These are phyloP conservation scores for Mucuna pruriens DNA, from an alignment of 306 rosid genomes.

Conservation along the genomic window DNA sequence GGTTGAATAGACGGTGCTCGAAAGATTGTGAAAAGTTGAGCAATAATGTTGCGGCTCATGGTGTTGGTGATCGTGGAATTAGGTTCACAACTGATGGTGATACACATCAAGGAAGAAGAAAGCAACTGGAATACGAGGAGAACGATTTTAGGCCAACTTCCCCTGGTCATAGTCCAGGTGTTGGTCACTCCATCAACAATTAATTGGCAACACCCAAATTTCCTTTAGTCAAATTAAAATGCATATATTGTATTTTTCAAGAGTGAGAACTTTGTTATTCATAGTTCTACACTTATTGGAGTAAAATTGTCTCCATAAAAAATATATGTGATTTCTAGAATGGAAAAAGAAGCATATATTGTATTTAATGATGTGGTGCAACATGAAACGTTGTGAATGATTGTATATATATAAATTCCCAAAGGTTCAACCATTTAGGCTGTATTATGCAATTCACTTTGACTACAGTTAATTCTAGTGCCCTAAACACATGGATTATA, in stretches of 20 bases:
- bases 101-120: background rate
- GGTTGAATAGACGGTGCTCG: background rate
- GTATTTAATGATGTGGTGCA: background rate
- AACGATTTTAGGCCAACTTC: slow-evolving; percentile 47
- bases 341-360: no score
- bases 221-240: background rate
- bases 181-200: slow-evolving; percentile 49
- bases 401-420: background rate
- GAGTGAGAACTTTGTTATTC: no score
- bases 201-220: background rate
- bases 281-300: no score
- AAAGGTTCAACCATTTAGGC: no score
- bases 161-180: slow-evolving; percentile 55
- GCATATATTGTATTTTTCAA: background rate
- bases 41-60: background rate
- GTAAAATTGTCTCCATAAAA: no score
- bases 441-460: background rate
- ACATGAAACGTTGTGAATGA: background rate
- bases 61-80: background rate
- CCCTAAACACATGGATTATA: background rate
- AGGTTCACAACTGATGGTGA: background rate
- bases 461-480: background rate
- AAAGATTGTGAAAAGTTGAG: background rate
- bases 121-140: slow-evolving; percentile 10
- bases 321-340: no score